Percentiles rank a stretch among this genome's conserved stretches.
phyloP scores from a whole-genome alignment of 495 filamentous ascomycete species.

The Aspergillus cavernicola region DNA sequence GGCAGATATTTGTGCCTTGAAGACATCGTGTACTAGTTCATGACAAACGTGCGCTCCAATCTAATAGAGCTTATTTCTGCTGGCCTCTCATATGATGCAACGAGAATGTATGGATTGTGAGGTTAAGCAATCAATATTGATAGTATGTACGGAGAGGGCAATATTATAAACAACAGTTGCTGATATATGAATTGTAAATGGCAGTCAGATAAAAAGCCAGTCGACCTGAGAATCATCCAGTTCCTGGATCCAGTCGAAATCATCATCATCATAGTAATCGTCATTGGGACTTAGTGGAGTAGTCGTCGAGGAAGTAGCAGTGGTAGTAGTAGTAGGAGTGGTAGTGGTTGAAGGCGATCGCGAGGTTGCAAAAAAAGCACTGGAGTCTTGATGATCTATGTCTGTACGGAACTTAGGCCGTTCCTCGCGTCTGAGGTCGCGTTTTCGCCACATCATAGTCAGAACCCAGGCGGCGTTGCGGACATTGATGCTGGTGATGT shows the following conservation, averaged over 20 bases:
- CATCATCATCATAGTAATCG: conserved; percentile 25
- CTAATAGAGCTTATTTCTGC: too few species aligned
- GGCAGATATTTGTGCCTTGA: too few species aligned
- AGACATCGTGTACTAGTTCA: too few species aligned
- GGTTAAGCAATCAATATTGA: too few species aligned
- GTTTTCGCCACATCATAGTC: conserved; percentile 46
- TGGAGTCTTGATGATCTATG: not conserved
- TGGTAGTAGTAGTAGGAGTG: conserved; percentile 5
- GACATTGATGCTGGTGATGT: conserved; percentile 42
- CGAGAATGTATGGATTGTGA: too few species aligned
- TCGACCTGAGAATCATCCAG: conserved; percentile 42
- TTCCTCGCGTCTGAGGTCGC: conserved; percentile 29
- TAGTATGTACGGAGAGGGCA: too few species aligned
- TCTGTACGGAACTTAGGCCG: not conserved
- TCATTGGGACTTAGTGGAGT: conserved; percentile 13
- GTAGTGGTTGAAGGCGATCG: conserved; percentile 4
- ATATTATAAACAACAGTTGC: not conserved
- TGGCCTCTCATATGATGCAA: too few species aligned
- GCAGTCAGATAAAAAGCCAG: conserved; percentile 44
- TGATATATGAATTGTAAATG: not conserved
- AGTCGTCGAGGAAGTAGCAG: conserved; percentile 1
- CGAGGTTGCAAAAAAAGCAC: not conserved
- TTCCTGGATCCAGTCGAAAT: conserved; percentile 47
- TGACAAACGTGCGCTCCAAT: too few species aligned
- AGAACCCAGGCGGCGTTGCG: conserved; percentile 46